Conservation (phyloP, 1,139 yeast species). For the Sugiyamaella neomexicana region DNA sequence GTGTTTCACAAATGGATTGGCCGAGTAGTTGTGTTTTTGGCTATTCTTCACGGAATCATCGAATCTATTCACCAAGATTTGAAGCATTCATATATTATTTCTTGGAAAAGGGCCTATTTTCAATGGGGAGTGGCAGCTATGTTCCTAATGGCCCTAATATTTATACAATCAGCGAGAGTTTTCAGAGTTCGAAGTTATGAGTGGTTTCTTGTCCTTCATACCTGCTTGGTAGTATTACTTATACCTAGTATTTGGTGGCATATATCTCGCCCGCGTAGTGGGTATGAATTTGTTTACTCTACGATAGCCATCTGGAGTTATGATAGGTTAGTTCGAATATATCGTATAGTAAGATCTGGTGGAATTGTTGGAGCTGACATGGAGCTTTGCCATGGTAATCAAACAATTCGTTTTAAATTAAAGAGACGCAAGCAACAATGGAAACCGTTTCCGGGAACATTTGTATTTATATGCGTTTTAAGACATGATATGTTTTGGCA, state of each 20-base stretch:
- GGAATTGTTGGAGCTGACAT: slow-evolving; percentile 45
- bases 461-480: slow-evolving; percentile 57
- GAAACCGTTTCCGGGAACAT: slow-evolving; percentile 56
- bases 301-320: slow-evolving; percentile 44
- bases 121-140: slow-evolving; percentile 29
- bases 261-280: slow-evolving; percentile 34
- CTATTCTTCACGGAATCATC: slow-evolving; percentile 39
- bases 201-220: slow-evolving; percentile 57
- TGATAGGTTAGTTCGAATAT: slow-evolving; percentile 32
- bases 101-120: slow-evolving; percentile 38
- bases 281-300: slow-evolving; percentile 40
- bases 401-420: slow-evolving; percentile 34
- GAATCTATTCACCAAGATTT: slow-evolving; percentile 18
- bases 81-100: slow-evolving; percentile 41
- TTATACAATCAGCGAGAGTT: slow-evolving; percentile 22
- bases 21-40: slow-evolving; percentile 52
- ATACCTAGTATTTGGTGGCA: slow-evolving; percentile 66
- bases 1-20: slow-evolving; percentile 67
- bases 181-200: slow-evolving; percentile 27
- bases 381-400: slow-evolving; percentile 32
- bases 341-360: slow-evolving; percentile 39
- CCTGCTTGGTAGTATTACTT: slow-evolving; percentile 56
- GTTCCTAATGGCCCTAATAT: slow-evolving; percentile 21
- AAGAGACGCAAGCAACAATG: slow-evolving; percentile 37
- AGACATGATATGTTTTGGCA: slow-evolving; percentile 48